Evolutionary conservation across 2,329 filamentous ascomycete species (phyloP), one percentile per base, ranked within the genome.

Genomic region (Dryadomyces quercus-mongolicae): DNA sequence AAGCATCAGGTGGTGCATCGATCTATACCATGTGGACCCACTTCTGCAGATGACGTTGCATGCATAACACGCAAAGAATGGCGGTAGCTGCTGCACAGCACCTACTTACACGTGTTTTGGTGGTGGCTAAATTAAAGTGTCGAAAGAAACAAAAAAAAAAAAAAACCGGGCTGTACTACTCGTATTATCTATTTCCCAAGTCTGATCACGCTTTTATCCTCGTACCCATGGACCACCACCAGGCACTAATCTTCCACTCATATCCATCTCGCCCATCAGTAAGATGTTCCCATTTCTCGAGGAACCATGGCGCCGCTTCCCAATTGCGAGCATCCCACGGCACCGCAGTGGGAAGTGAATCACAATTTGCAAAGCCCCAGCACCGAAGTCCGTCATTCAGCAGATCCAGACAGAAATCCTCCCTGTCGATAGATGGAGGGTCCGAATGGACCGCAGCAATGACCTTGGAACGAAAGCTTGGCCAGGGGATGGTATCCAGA

Each of bases 271-370:
- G 18, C 5, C 16, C 16, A 4, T 44, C 42, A 16, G 36, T 40
- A 16, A 40, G 36, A 9, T 40, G 36, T 5, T 12, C 60, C 58
- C 62, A 65, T 49, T 65, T 64, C 47, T 59, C 53, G 15, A 65
- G 52, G 16, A 65, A 65, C 61, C 63, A 64, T 8, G 58, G 58
- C 8, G 58, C 54, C 1, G 61, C 63, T 56, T 65, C 63, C 63
- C 63, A 65, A 52, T 62, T 63, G 5, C 62, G 57, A 12, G 40
- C 52, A 42, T 71, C 68, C 68, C 68, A 71, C 1, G 69, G 65
- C 25, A 38, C 54, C 8, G 45, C 45, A 2, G 45, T 50, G 13
- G 48, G 31, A 5, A 43, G 7, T 2, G 36, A 21, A 16, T 38
- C 10, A 16, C 13, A 20, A 38, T 51, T 20, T 13, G 49, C 20